Percentiles rank a stretch among this genome's conserved stretches.
phyloP scores from a whole-genome alignment of 2,329 filamentous ascomycete genomes.

The Paecilomyces niveus region DNA sequence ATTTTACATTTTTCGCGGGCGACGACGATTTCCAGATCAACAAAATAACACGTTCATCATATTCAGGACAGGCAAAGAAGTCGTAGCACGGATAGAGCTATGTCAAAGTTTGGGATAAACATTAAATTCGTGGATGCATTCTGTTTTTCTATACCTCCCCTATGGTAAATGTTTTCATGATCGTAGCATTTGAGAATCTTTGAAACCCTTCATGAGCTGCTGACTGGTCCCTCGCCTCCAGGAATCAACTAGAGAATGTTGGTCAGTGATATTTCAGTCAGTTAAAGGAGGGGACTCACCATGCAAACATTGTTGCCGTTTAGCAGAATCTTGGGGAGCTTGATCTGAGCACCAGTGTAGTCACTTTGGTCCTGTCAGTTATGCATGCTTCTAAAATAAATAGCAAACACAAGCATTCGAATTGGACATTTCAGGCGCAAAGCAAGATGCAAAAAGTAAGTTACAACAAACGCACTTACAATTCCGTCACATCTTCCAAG shows the following conservation, averaged over 20 bases:
- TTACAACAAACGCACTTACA: conserved; percentile 51
- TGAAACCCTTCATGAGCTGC: neutral
- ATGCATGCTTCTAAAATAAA: neutral
- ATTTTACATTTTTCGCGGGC: too few relatives aligned
- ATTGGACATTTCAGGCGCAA: neutral
- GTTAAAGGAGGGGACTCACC: conserved; percentile 49
- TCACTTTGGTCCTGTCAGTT: conserved; percentile 53
- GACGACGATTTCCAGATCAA: too few relatives aligned
- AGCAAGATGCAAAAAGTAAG: neutral
- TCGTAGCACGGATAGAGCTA: neutral
- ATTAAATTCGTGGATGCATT: neutral
- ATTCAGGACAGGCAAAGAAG: neutral
- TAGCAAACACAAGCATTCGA: neutral
- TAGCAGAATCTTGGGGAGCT: conserved; percentile 86
- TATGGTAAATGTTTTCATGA: neutral
- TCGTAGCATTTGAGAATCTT: neutral
- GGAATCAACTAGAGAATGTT: conserved; percentile 58
- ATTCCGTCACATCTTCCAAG: conserved; percentile 92
- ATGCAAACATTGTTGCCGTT: conserved; percentile 99
- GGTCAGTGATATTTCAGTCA: neutral
- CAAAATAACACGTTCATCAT: too few relatives aligned
- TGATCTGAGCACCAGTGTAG: conserved; percentile 79
- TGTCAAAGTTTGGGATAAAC: neutral
- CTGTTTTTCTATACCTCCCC: neutral
- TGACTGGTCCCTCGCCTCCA: conserved; percentile 63